Conservation (phyloP, 2,329 filamentous ascomycete species). For the Botrytis fragariae region DNA sequence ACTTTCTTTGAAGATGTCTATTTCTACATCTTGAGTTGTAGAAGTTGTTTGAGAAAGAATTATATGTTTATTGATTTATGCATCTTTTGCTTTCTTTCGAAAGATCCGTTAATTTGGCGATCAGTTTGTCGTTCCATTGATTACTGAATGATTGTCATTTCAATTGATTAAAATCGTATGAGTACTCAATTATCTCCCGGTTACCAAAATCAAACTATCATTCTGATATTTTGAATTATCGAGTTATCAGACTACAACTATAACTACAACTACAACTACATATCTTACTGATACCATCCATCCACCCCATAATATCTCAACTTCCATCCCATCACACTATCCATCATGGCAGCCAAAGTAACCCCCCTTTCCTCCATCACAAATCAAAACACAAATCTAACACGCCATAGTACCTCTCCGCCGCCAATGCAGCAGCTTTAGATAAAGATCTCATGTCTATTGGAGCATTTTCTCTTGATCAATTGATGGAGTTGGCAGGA, state of each 20-base stretch:
- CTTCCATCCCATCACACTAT: not conserved
- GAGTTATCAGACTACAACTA: not conserved
- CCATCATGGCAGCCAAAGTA: conserved; percentile 18
- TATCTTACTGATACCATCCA: not conserved
- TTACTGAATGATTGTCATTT: not conserved
- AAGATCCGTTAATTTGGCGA: not conserved
- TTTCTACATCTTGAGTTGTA: too few species aligned
- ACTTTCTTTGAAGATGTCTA: not conserved
- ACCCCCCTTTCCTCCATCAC: too few species aligned
- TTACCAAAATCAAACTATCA: not conserved
- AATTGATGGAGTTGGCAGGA: conserved; percentile 95
- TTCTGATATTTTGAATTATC: not conserved
- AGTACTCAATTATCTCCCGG: too few species aligned
- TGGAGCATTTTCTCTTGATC: conserved; percentile 87
- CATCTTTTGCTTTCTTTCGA: not conserved
- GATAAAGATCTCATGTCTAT: conserved; percentile 93
- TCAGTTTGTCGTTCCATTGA: not conserved
- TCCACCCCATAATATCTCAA: too few species aligned
- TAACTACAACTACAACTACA: not conserved
- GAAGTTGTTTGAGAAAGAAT: too few species aligned
- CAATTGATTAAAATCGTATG: too few species aligned
- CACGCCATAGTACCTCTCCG: conserved; percentile 67
- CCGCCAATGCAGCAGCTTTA: conserved; percentile 82
- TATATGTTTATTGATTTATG: not conserved
- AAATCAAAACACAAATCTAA: not conserved